Conservation (phyloP, 305 asterid species). For the Stenogyne calaminthoides region DNA sequence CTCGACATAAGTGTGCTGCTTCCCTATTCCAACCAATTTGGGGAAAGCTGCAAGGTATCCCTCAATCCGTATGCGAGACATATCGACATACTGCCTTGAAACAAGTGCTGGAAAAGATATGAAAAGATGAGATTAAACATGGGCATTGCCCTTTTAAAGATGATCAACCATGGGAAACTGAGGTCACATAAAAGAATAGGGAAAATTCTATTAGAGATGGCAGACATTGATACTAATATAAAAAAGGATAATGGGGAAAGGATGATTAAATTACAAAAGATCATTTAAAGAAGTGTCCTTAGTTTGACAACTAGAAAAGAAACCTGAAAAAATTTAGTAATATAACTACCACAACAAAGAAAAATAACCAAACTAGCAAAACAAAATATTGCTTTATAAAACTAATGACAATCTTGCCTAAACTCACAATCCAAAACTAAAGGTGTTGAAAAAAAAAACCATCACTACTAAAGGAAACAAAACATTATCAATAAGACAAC, state of each 20-base stretch:
- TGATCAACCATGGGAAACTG: background rate
- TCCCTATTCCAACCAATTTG: slow-evolving; percentile 86
- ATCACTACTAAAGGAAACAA: background rate
- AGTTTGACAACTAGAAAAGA: background rate
- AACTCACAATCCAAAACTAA: background rate
- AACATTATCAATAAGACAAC: background rate
- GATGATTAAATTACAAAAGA: background rate
- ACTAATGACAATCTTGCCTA: background rate
- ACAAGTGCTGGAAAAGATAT: slow-evolving; percentile 64
- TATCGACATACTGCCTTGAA: slow-evolving; percentile 89
- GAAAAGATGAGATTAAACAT: slow-evolving; percentile 32
- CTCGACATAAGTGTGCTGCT: slow-evolving; percentile 83
- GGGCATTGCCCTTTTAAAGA: background rate
- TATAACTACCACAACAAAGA: background rate
- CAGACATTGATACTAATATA: background rate
- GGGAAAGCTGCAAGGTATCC: slow-evolving; percentile 95
- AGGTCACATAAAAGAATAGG: slow-evolving; percentile 5
- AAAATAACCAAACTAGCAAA: background rate
- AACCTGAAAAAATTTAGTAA: background rate
- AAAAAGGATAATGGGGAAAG: background rate
- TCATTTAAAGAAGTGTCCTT: background rate
- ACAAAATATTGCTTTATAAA: background rate
- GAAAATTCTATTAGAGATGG: background rate
- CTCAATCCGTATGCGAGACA: slow-evolving; percentile 90
- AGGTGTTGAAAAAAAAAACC: background rate